Base-by-base conservation (phyloP, 176 grass and related monocot genomes). In the Triticum dicoccoides region DNA sequence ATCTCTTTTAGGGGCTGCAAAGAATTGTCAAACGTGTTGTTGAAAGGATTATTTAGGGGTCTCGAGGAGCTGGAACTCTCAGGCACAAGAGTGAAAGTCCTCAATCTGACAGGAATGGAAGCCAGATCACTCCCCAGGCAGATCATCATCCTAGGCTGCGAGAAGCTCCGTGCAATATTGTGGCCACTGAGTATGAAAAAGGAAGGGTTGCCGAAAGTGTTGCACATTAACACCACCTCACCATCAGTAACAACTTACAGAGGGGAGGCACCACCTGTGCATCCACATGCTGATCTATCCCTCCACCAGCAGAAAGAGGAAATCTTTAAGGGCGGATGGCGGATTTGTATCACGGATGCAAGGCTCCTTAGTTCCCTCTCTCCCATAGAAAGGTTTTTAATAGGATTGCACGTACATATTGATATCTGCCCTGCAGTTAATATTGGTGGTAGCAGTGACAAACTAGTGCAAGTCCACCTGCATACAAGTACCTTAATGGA, bases 191-290 rank as follows among this genome's bases (percentile, higher is more conserved):
- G 2, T 42, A 0, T 11, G n/a, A 11, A 1, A 17, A 0, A 6
- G 14, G 1, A 2, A 4, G n/a, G 1, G 9, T 5, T 0, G 9
- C n/a, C n/a, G 3, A 6, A 12, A 11, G n/a, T 63, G 9, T 0
- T 63, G 9, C 61, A 10, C 8, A 44, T 73, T 11, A 37, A 73
- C 38, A 45, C 37, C 0, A 44, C 33, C 1, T 63, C n/a, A 2
- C 1, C 2, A 37, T 11, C 41, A 11, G 0, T 0, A 35, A 0
- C 29, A 24, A 3, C 3, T 62, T n/a, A 61, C 0, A 2, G 6
- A n/a, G 27, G 11, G 11, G 59, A 23, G n/a, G 21, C 8, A 61
- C 3, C 37, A 38, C 37, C 8, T 38, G 37, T 8, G 7, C 37
- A 38, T 38, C 37, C 37, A 38, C 37, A 61, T 24, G 59, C 0